Base-by-base conservation (phyloP, 192 early-diverging fungal species). In the Backusella psychrophila region DNA sequence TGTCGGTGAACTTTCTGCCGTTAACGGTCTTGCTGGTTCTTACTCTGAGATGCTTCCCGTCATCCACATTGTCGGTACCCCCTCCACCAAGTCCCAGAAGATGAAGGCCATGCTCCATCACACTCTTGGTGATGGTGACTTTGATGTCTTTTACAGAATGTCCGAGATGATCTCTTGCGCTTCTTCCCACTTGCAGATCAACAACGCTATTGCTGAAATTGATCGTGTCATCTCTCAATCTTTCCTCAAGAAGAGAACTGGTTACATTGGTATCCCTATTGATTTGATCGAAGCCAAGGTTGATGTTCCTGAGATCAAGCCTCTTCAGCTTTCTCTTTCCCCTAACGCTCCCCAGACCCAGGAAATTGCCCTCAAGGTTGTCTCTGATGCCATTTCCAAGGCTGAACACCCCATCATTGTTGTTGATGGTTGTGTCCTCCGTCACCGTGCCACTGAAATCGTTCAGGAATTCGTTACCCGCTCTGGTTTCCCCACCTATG, bases 51-150 rank as follows among this genome's bases (percentile, higher is more conserved):
- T 86, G 80, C 80, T 87, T 6, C 85, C 86, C 0, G 86, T 87
- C 15, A 75, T 87, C 17, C 86, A 87, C 77, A 86, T 87, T 70
- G 86, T 86, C 26, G 86, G 86, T 17, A 84, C 85, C 12, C 86
- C 86, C 5, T 74, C 56, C 9, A 87, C 86, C 29, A 76, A 80
- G 65, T 84, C 85, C 29, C 86, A 87, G 63, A 44, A 75, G 3
- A 41, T 66, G 2, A 83, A 85, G 7, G 85, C 85, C 21, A 69
- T 87, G n/a, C 66, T 87, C 5, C 86, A 87, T 72, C 86, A 87
- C 44, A 76, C 86, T 7, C 80, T 87, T 29, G 86, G 86, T 19
- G 84, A 87, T 49, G 86, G 86, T 17, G 78, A 87, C 53, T 87
- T 82, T 66, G 31, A 66, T 33, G 85, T 87, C 38, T 87, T 86